Percentiles rank a stretch among this genome's conserved stretches.
Evolutionary conservation across 768 basidiomycete species (phyloP).

Genomic region (Leccinum subgranulosum): DNA sequence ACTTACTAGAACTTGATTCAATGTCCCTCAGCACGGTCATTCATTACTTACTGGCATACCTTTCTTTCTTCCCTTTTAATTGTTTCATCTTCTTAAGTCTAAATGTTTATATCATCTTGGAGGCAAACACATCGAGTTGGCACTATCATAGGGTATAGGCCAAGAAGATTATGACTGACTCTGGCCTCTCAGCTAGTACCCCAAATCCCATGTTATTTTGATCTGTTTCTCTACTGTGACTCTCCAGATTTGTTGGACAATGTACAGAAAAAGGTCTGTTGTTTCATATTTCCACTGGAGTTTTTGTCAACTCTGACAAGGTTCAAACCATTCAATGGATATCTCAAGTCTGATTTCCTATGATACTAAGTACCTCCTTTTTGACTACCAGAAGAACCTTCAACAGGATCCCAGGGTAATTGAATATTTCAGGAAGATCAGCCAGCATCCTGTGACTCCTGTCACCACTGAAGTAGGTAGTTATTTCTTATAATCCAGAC

Average conservation of each 20-base stretch:
- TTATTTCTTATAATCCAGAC: background rate
- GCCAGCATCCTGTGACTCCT: conserved; percentile 92
- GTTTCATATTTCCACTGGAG: background rate
- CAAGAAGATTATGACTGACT: conserved; percentile 99
- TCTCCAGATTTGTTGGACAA: conserved; percentile 98
- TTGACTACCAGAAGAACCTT: conserved; percentile 99
- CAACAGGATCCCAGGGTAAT: conserved; percentile 90
- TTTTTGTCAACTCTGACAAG: conserved; percentile 3
- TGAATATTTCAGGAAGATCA: conserved; percentile 91
- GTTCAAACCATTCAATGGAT: conserved; percentile 96
- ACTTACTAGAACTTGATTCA: too few species aligned
- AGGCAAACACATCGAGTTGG: conserved; percentile 98
- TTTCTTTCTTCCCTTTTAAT: too few species aligned
- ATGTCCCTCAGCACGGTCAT: too few species aligned
- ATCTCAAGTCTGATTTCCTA: conserved; percentile 91
- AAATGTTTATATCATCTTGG: conserved; percentile 96
- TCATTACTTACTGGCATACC: too few species aligned
- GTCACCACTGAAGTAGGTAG: conserved; percentile 79
- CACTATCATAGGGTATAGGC: conserved; percentile 92
- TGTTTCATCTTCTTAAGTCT: conserved; percentile 59
- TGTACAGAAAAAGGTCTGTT: conserved; percentile 96
- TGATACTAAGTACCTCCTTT: conserved; percentile 69
- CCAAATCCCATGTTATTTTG: conserved; percentile 98
- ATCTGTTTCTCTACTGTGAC: conserved; percentile 96
- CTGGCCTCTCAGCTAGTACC: conserved; percentile 87